Percentiles rank a stretch among this genome's conserved stretches.
phyloP scores from a whole-genome alignment of 495 filamentous ascomycete genomes.

The Rostrohypoxylon terebratum region DNA sequence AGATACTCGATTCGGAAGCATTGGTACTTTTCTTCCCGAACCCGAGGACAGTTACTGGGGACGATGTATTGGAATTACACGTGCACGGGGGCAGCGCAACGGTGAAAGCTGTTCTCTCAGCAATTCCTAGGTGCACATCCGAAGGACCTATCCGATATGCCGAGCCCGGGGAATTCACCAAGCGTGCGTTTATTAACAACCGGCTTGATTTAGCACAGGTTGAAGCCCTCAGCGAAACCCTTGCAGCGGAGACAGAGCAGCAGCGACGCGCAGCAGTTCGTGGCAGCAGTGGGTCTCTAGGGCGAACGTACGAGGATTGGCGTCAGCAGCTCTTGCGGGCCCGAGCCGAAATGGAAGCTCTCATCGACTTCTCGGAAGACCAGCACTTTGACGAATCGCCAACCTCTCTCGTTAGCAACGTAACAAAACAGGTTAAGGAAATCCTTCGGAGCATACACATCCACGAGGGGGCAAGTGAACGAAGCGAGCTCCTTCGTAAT shows the following conservation, averaged over 20 bases:
- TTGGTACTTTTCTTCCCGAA: constrained; percentile 88
- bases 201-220: constrained; percentile 92
- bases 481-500: constrained; percentile 85
- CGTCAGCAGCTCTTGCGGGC: constrained; percentile 79
- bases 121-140: constrained; percentile 67
- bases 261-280: constrained; percentile 88
- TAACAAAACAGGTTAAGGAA: constrained; percentile 69
- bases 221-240: constrained; percentile 86
- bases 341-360: constrained; percentile 89
- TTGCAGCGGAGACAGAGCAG: constrained; percentile 91
- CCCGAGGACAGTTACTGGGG: constrained; percentile 88
- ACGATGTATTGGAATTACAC: constrained; percentile 92
- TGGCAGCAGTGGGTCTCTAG: constrained; percentile 75
- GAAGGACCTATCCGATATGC: constrained; percentile 78
- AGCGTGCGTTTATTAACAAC: constrained; percentile 88
- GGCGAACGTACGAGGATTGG: constrained; percentile 88
- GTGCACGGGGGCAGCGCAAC: constrained; percentile 93
- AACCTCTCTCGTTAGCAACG: constrained; percentile 72
- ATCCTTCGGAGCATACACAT: constrained; percentile 71
- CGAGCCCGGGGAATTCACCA: constrained; percentile 95
- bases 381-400: constrained; percentile 96
- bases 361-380: constrained; percentile 98
- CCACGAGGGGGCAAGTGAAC: constrained; percentile 79
- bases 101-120: constrained; percentile 82
- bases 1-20: constrained; percentile 82